Conservation (phyloP, 805 yeast species). For the Schwanniomyces yamadae region DNA sequence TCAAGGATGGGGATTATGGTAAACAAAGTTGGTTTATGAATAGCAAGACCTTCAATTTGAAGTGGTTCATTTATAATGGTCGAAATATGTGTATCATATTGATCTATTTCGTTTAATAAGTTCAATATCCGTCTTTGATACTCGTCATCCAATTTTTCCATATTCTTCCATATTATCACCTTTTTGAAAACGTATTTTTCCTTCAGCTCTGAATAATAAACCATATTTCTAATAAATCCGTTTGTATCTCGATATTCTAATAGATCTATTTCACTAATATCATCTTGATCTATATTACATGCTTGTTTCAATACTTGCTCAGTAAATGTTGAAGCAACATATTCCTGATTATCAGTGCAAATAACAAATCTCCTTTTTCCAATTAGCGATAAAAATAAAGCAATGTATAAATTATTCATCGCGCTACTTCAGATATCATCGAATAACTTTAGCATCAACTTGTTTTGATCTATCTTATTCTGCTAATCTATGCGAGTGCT, state of each 20-base stretch:
- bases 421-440: no score
- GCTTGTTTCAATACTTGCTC: conserved; percentile 6
- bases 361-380: conserved; percentile 18
- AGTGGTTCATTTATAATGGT: conserved; percentile 3
- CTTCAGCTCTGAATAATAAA: no score
- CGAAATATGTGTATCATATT: conserved; percentile 18
- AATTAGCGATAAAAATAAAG: conserved; percentile 18
- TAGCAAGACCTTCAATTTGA: conserved; percentile 4
- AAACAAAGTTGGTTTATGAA: conserved; percentile 16
- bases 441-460: no score
- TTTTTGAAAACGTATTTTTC: conserved; percentile 7
- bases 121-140: conserved; percentile 16
- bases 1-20: conserved; percentile 16
- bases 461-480: no score
- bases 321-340: conserved; percentile 4
- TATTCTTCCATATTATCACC: conserved; percentile 17
- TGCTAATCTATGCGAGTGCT: no score
- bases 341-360: conserved; percentile 11
- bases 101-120: conserved; percentile 19
- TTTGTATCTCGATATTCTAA: background rate
- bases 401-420: conserved; percentile 21
- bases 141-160: conserved; percentile 10
- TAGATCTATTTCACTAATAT: conserved; percentile 11
- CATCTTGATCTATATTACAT: conserved; percentile 8
- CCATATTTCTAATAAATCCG: no score